phyloP scores from a whole-genome alignment of 176 grass and related monocot species.

The Neostapfia colusana region DNA sequence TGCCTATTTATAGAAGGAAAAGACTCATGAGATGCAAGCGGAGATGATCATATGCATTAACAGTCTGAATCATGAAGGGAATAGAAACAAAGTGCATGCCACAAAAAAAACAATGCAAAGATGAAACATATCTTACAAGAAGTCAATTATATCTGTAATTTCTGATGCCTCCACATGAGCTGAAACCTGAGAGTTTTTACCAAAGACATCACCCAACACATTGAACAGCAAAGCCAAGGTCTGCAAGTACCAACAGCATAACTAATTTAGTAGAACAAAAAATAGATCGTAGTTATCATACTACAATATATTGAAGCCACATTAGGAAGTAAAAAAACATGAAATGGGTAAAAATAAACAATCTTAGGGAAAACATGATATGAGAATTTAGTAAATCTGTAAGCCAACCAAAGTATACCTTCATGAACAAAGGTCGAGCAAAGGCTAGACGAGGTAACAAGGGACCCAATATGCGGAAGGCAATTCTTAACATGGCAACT shows the following conservation, averaged over 20 bases:
- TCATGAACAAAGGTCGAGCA: constrained; percentile 92
- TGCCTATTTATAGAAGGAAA: constrained; percentile 48
- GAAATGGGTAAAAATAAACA: neutral
- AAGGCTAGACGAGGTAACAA: constrained; percentile 93
- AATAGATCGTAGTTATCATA: neutral
- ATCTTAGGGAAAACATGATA: neutral
- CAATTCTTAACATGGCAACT: constrained; percentile 94
- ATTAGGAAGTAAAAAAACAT: neutral
- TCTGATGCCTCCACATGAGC: constrained; percentile 80
- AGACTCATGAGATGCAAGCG: neutral
- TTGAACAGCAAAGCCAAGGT: constrained; percentile 95
- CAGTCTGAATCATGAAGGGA: neutral
- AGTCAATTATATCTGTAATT: constrained; percentile 91
- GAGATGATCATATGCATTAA: constrained; percentile 9
- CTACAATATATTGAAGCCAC: neutral
- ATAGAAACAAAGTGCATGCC: neutral
- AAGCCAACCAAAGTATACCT: constrained; percentile 53
- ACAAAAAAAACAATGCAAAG: neutral
- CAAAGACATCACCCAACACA: constrained; percentile 86
- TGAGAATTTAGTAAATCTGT: neutral
- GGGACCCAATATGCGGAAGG: constrained; percentile 94
- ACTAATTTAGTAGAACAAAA: constrained; percentile 15
- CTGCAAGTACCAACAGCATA: constrained; percentile 45
- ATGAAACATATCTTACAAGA: constrained; percentile 63
- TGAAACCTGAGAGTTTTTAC: constrained; percentile 76